A percentile compares a stretch with the other conserved stretches of the same genome.
phyloP scores from a whole-genome alignment of 306 rosid genomes.

The Sechiopsis laciniata region DNA sequence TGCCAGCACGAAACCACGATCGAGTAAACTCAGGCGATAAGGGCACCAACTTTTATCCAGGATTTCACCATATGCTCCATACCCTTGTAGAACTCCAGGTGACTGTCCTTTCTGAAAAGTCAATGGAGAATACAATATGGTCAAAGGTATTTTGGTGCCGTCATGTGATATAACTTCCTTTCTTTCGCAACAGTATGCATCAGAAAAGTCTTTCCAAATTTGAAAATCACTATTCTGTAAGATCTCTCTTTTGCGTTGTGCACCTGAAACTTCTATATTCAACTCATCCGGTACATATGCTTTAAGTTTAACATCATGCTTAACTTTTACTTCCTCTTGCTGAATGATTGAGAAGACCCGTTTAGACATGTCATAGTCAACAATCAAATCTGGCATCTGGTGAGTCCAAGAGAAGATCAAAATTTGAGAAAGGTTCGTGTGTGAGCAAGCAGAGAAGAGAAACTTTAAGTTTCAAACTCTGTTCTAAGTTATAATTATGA shows the following conservation, averaged over 20 bases:
- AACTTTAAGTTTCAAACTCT: not conserved
- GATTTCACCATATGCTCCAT: conserved; percentile 91
- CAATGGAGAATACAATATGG: conserved; percentile 59
- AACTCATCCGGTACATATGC: conserved; percentile 24
- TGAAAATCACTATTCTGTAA: conserved; percentile 31
- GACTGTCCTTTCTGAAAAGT: conserved; percentile 56
- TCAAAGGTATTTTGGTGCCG: conserved; percentile 62
- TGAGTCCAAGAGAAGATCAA: conserved; percentile 16
- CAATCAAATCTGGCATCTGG: conserved; percentile 89
- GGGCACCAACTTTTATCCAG: conserved; percentile 80
- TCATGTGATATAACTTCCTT: conserved; percentile 68
- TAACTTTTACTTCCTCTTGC: conserved; percentile 65
- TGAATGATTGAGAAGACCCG: conserved; percentile 56
- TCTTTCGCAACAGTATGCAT: conserved; percentile 53
- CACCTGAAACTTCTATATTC: conserved; percentile 25
- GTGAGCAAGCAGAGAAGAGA: not conserved
- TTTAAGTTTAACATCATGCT: conserved; percentile 26
- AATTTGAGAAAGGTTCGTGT: conserved; percentile 5
- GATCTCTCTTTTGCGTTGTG: conserved; percentile 24
- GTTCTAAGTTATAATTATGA: not conserved
- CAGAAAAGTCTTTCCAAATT: conserved; percentile 62
- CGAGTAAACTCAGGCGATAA: conserved; percentile 74
- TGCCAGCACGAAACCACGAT: conserved; percentile 91
- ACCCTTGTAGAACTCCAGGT: conserved; percentile 79
- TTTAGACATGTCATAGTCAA: conserved; percentile 77